Conservation (phyloP, 2,329 filamentous ascomycete genomes). For the Claviceps spartinae region DNA sequence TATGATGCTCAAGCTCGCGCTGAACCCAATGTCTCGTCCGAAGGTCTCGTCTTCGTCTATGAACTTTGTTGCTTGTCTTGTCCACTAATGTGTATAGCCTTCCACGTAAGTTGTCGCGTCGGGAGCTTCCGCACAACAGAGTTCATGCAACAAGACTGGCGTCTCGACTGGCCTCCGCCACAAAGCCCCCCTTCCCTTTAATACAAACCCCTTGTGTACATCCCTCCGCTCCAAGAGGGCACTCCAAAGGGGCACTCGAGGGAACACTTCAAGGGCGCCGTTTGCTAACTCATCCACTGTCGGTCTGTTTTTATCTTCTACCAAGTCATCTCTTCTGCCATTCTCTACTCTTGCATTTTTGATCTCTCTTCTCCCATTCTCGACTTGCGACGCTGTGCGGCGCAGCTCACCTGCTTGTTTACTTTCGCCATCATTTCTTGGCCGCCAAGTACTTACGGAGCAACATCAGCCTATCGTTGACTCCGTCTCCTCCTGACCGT, state of each 20-base stretch:
- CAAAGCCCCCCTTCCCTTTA: not conserved
- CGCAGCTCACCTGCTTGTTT: not conserved
- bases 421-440: not conserved
- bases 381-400: constrained; percentile 4
- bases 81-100: no score
- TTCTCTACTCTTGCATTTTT: constrained; percentile 2
- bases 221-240: not conserved
- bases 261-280: not conserved
- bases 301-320: not conserved
- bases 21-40: no score
- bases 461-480: not conserved
- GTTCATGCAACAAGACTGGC: not conserved
- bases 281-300: not conserved
- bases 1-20: no score
- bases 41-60: no score
- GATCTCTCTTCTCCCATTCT: not conserved
- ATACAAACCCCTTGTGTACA: not conserved
- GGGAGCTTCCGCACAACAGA: not conserved
- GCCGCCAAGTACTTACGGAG: not conserved
- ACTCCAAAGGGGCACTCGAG: not conserved
- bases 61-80: no score
- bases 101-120: not conserved
- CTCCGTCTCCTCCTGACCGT: not conserved
- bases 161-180: not conserved
- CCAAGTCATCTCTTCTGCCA: constrained; percentile 1